Percentiles rank a stretch among this genome's conserved stretches.
Conservation (phyloP, 2,329 filamentous ascomycete species). For the Stagonosporopsis rhizophila region DNA sequence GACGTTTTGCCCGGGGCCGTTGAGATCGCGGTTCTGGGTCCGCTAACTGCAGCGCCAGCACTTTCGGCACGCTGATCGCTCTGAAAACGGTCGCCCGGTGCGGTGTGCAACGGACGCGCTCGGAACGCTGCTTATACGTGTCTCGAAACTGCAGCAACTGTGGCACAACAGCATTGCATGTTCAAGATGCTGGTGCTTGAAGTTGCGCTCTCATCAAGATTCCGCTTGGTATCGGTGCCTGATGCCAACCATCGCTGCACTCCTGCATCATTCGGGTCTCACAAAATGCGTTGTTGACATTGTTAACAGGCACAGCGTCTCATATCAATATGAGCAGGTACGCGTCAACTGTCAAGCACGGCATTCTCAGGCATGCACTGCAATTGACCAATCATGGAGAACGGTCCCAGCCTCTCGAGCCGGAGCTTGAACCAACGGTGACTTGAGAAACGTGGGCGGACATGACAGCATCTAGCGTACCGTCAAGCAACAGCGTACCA, state of each 20-base stretch:
- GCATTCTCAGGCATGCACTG: slow-evolving; percentile 9
- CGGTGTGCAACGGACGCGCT: slow-evolving; percentile 15
- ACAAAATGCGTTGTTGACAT: slow-evolving; percentile 12
- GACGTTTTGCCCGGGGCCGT: slow-evolving; percentile 19
- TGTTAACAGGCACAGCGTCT: slow-evolving; percentile 9
- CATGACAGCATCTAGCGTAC: slow-evolving; percentile 14
- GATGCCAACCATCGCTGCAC: slow-evolving; percentile 1
- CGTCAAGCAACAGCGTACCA: slow-evolving; percentile 7
- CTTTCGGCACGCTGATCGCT: slow-evolving; percentile 13
- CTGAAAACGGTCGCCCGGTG: slow-evolving; percentile 5
- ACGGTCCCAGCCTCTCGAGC: neutral
- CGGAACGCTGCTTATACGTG: slow-evolving; percentile 1
- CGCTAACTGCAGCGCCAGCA: slow-evolving; percentile 14
- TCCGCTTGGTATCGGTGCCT: slow-evolving; percentile 5
- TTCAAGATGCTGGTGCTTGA: slow-evolving; percentile 1
- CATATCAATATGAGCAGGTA: neutral
- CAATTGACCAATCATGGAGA: slow-evolving; percentile 7
- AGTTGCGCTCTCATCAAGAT: slow-evolving; percentile 2
- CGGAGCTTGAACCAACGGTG: neutral
- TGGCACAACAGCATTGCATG: slow-evolving; percentile 5
- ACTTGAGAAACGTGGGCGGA: slow-evolving; percentile 1
- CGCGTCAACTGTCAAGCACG: slow-evolving; percentile 1
- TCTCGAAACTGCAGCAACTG: slow-evolving; percentile 2
- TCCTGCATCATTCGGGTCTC: neutral
- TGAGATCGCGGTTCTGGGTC: slow-evolving; percentile 16